These are phyloP conservation scores for Boletus rubropictus DNA, from an alignment of 768 basidiomycete genomes.

Conservation along the genomic window DNA sequence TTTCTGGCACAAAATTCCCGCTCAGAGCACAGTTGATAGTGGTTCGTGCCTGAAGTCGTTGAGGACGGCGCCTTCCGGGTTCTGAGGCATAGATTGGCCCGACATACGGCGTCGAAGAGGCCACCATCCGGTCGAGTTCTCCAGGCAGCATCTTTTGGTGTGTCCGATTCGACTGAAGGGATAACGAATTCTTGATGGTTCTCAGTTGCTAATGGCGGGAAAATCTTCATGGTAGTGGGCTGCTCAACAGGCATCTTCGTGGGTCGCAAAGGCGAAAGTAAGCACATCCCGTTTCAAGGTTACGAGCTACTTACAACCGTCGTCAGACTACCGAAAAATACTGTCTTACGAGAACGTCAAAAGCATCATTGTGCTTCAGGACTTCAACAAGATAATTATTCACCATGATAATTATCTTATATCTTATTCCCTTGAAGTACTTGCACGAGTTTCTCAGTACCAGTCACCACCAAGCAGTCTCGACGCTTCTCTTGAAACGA, in stretches of 20 bases:
- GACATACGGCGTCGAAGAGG: conserved; percentile 25
- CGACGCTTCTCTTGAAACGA: conserved; percentile 54
- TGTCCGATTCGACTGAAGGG: conserved; percentile 16
- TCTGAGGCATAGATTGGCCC: conserved; percentile 32
- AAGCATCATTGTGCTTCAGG: conserved; percentile 52
- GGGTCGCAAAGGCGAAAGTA: conserved; percentile 51
- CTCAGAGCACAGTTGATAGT: conserved; percentile 37
- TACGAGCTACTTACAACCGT: background rate
- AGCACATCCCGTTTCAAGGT: conserved; percentile 12
- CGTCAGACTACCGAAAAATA: conserved; percentile 53
- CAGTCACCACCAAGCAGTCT: conserved; percentile 42
- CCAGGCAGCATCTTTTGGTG: conserved; percentile 61
- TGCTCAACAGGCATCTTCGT: conserved; percentile 69
- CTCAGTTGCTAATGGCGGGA: conserved; percentile 42
- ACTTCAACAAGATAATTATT: conserved; percentile 64
- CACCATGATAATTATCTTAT: conserved; percentile 52
- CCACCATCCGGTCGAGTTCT: conserved; percentile 53
- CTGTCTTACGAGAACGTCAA: conserved; percentile 46
- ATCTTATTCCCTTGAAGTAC: conserved; percentile 67
- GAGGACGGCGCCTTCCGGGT: conserved; percentile 60
- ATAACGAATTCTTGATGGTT: background rate
- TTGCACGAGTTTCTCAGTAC: conserved; percentile 54
- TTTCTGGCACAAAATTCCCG: background rate
- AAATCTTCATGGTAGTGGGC: conserved; percentile 57
- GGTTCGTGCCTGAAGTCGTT: conserved; percentile 56